phyloP scores from a whole-genome alignment of 2,329 filamentous ascomycete species.

The Fusarium sp. region DNA sequence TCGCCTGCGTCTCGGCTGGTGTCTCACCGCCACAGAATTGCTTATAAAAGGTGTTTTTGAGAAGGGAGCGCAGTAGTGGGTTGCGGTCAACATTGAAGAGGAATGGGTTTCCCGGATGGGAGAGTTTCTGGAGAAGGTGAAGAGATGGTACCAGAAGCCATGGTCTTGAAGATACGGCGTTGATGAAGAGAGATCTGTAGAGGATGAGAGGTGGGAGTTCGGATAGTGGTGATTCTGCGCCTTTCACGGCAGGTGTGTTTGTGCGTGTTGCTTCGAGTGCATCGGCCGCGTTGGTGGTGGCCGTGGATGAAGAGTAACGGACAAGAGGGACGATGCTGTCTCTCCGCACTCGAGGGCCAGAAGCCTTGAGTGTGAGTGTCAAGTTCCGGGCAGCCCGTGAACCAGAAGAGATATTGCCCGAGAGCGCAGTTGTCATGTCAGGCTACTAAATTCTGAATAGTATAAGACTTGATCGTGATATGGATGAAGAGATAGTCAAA shows the following conservation, averaged over 20 bases:
- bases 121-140: slow-evolving; percentile 53
- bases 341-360: slow-evolving; percentile 7
- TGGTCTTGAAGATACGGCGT: slow-evolving; percentile 62
- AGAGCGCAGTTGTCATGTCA: slow-evolving; percentile 33
- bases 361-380: slow-evolving; percentile 11
- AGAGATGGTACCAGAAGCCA: slow-evolving; percentile 56
- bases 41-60: slow-evolving; percentile 66
- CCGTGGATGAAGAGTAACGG: slow-evolving; percentile 16
- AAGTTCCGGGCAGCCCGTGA: slow-evolving; percentile 32
- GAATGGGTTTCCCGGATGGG: slow-evolving; percentile 54
- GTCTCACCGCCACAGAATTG: slow-evolving; percentile 70
- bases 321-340: slow-evolving; percentile 15
- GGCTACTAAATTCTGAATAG: background rate
- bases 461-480: background rate
- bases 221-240: slow-evolving; percentile 42
- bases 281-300: slow-evolving; percentile 18
- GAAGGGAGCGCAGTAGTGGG: slow-evolving; percentile 59
- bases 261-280: slow-evolving; percentile 30
- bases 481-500: background rate
- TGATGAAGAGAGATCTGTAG: slow-evolving; percentile 58
- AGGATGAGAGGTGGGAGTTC: slow-evolving; percentile 53
- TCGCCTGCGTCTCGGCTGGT: slow-evolving; percentile 59
- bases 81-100: slow-evolving; percentile 63
- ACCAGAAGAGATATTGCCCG: slow-evolving; percentile 22
- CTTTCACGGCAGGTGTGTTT: slow-evolving; percentile 4